These are phyloP conservation scores for Globisporangium cederbergense DNA, from an alignment of 352 stramenopile genomes.

Conservation along the genomic window DNA sequence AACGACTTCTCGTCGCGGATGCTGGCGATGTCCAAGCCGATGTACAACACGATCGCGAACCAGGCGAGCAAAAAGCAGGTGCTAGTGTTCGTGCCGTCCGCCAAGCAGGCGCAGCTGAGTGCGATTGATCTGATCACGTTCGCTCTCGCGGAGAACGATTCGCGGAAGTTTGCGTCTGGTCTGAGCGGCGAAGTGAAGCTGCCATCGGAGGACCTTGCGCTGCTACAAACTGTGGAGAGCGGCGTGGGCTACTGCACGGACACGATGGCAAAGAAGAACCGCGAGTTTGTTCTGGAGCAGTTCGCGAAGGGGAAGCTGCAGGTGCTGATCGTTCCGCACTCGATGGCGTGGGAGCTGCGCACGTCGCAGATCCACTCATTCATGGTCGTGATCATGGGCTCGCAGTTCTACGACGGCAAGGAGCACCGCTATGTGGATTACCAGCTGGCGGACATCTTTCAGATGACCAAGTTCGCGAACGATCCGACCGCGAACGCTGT, in stretches of 20 bases:
- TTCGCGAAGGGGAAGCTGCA: conserved; percentile 88
- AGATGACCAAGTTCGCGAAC: conserved; percentile 95
- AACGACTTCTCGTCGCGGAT: conserved; percentile 96
- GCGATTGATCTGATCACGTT: conserved; percentile 99
- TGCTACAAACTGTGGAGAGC: conserved; percentile 92
- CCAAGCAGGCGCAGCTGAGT: conserved; percentile 97
- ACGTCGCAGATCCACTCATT: conserved; percentile 76
- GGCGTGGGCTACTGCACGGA: conserved; percentile 97
- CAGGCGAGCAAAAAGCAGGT: conserved; percentile 86
- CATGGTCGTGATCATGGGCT: conserved; percentile 97
- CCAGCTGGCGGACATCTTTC: conserved; percentile 94
- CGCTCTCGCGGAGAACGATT: conserved; percentile 82
- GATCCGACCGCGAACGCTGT: conserved; percentile 59
- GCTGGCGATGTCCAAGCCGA: conserved; percentile 97
- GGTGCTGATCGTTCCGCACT: conserved; percentile 93
- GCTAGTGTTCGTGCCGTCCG: conserved; percentile 97
- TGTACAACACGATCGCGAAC: conserved; percentile 94
- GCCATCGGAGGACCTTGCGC: conserved; percentile 81
- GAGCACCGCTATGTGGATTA: conserved; percentile 97
- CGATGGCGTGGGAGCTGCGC: conserved; percentile 91
- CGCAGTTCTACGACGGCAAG: conserved; percentile 96
- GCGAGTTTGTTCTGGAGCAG: conserved; percentile 83
- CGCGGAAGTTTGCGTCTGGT: conserved; percentile 55
- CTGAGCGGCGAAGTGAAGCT: conserved; percentile 34
- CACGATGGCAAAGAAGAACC: conserved; percentile 91